Base-by-base conservation (phyloP, 2,329 filamentous ascomycete genomes). In the Alternaria postmessia region DNA sequence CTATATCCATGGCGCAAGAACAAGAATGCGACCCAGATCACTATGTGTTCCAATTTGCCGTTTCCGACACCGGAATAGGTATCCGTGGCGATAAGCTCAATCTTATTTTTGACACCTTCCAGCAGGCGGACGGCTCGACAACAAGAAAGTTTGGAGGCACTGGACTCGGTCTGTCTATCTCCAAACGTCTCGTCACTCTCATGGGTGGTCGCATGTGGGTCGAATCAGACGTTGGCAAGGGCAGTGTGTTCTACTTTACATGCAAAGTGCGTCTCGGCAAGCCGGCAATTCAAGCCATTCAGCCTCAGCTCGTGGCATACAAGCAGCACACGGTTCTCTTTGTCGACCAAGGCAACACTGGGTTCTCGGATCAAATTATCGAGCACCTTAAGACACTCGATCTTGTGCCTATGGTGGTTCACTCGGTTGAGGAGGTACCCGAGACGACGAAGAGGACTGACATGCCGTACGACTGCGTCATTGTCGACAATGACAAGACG, bases 121-220 rank as follows among this genome's bases (percentile, higher is more conserved):
- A 97, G 79, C 95, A 98, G 82, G 95, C 95, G 20, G 95, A 98
- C 77, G 94, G 94, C 38, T 97, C 94, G 34, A 98, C 96, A 78
- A 98, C 94, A 2, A 88, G 94, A 70, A 95, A 96, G 77, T 98
- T 98, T 77, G 94, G 94, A 71, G 94, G 94, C 70, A 98, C 95
- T 7, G 94, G 94, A 69, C 87, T 98, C 9, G 94, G 94, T 68
- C 82, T 98, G 26, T 97, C 94, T 16, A 98, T 98, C 74, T 98
- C 94, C 28, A 96, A 96, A 82, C 88, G 94, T 68, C 86, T 98
- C 30, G 94, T 98, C 56, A 97, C 94, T 69, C 86, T 98, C 60
- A 98, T 98, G 94, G 92, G 94, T 64, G 94, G 94, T 78, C 92
- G 94, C 75, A 91, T 98, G 57, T 97, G 94, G 94, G 94, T 98